These are phyloP conservation scores for Sabuloglossum arenarium DNA, from an alignment of 495 filamentous ascomycete species.

Conservation along the genomic window DNA sequence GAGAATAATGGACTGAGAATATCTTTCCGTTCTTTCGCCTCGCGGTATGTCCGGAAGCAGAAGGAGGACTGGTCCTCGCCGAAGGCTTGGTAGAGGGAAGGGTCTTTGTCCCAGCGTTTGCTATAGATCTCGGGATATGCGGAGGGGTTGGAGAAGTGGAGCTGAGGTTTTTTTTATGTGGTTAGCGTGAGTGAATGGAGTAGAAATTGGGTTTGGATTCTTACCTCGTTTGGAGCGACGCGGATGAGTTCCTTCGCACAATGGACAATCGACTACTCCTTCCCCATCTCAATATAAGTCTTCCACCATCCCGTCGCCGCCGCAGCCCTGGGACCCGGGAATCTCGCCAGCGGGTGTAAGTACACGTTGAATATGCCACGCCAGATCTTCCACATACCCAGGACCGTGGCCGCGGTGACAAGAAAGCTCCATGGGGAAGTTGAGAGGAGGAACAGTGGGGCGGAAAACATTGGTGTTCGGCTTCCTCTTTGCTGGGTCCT, in stretches of 20 bases:
- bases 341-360: constrained; percentile 11
- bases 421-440: no score
- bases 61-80: constrained; percentile 19
- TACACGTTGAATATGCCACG: constrained; percentile 12
- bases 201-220: no score
- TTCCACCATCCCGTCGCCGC: constrained; percentile 13
- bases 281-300: constrained; percentile 11
- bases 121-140: constrained; percentile 22
- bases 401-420: not conserved
- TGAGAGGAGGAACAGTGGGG: not conserved
- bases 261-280: constrained; percentile 3
- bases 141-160: constrained; percentile 21
- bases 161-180: no score
- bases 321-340: constrained; percentile 16
- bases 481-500: not conserved
- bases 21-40: constrained; percentile 18
- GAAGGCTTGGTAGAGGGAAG: constrained; percentile 17
- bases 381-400: not conserved
- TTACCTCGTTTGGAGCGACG: constrained; percentile 14
- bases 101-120: constrained; percentile 20
- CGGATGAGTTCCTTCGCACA: constrained; percentile 10
- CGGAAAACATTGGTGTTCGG: not conserved
- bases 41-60: constrained; percentile 13
- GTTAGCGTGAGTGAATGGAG: no score
- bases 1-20: constrained; percentile 21